phyloP scores from a whole-genome alignment of 306 rosid genomes.

The Phaseolus lunatus region DNA sequence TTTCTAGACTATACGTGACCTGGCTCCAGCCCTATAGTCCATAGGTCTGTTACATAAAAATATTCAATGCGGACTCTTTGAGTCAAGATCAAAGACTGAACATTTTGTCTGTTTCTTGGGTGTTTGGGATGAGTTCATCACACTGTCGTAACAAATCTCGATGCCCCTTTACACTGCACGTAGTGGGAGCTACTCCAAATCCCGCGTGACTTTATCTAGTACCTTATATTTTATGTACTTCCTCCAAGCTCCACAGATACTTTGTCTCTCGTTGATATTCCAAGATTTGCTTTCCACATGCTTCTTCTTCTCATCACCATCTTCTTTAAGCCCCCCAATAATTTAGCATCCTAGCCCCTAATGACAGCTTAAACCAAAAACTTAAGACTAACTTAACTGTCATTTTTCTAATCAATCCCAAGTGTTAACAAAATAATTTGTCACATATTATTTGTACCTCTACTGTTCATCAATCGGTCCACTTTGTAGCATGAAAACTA shows the following conservation, averaged over 20 bases:
- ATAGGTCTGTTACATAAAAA: constrained; percentile 30
- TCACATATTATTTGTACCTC: not conserved
- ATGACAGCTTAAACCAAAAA: not conserved
- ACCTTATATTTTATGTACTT: constrained; percentile 47
- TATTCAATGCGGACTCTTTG: constrained; percentile 36
- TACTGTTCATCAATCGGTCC: not conserved
- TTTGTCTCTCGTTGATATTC: constrained; percentile 36
- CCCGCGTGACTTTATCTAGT: constrained; percentile 36
- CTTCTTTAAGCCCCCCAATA: not conserved
- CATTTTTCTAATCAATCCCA: not conserved
- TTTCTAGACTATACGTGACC: constrained; percentile 44
- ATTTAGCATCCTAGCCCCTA: not conserved
- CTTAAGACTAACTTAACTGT: not conserved
- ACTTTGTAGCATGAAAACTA: not conserved
- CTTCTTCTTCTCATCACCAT: constrained; percentile 8
- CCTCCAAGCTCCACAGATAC: constrained; percentile 37
- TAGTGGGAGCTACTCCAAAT: constrained; percentile 45
- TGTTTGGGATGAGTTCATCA: constrained; percentile 39
- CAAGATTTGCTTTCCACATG: constrained; percentile 24
- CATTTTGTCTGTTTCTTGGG: constrained; percentile 57
- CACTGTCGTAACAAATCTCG: constrained; percentile 59
- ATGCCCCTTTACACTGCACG: constrained; percentile 50
- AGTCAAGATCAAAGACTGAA: constrained; percentile 61
- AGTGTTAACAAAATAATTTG: not conserved
- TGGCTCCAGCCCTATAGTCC: constrained; percentile 37